A percentile compares a stretch with the other conserved stretches of the same genome.
phyloP scores from a whole-genome alignment of 2,329 filamentous ascomycete species.

The Epichloe festucae region DNA sequence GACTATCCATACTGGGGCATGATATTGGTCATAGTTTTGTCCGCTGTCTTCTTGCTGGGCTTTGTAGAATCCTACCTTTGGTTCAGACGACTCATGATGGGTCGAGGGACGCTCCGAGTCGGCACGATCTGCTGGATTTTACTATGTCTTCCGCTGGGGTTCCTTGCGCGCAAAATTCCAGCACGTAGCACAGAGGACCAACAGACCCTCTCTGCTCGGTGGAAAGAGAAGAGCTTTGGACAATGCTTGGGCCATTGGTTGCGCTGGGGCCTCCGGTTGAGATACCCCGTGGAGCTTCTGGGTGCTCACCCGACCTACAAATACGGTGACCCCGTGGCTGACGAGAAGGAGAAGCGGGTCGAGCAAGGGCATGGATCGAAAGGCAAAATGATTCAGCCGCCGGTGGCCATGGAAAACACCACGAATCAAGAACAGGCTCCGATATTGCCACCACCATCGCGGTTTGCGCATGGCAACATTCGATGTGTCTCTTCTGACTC shows the following conservation, averaged over 20 bases:
- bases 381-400: not conserved
- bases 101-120: slow-evolving; percentile 15
- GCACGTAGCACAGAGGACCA: slow-evolving; percentile 5
- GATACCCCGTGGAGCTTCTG: slow-evolving; percentile 8
- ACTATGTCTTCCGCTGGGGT: slow-evolving; percentile 5
- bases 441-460: not conserved
- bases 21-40: slow-evolving; percentile 14
- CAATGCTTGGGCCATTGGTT: slow-evolving; percentile 9
- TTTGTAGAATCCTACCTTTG: slow-evolving; percentile 20
- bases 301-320: slow-evolving; percentile 5
- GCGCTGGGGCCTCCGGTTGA: slow-evolving; percentile 9
- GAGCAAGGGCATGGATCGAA: not conserved
- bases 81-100: slow-evolving; percentile 20
- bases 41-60: slow-evolving; percentile 16
- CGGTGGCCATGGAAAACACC: not conserved
- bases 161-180: slow-evolving; percentile 8
- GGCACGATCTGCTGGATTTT: slow-evolving; percentile 19
- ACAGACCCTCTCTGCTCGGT: slow-evolving; percentile 7
- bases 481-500: not conserved
- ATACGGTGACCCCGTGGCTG: not conserved
- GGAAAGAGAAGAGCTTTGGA: slow-evolving; percentile 5
- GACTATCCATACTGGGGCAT: slow-evolving; percentile 11
- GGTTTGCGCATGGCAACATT: not conserved
- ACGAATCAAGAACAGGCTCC: not conserved
- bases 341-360: not conserved